Evolutionary conservation across 768 basidiomycete species (phyloP).

Genomic region (Tricholoma sp.): DNA sequence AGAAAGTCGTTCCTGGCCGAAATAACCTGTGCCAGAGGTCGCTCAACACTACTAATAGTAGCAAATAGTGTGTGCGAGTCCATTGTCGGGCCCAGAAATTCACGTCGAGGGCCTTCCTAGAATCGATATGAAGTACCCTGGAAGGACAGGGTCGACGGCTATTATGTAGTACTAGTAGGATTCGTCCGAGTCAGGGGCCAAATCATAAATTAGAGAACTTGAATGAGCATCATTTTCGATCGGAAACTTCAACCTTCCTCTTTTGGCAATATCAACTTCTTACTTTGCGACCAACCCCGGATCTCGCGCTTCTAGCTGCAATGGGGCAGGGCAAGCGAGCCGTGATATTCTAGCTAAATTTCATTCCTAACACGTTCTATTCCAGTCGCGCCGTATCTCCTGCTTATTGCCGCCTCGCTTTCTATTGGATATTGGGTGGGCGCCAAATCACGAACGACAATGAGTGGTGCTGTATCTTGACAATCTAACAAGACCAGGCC

Average conservation of each 20-base stretch:
- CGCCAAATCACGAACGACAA: constrained; percentile 13
- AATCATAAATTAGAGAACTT: not conserved
- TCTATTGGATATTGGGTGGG: constrained; percentile 40
- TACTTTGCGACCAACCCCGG: not conserved
- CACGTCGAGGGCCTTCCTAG: too few species aligned
- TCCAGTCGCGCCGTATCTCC: constrained; percentile 22
- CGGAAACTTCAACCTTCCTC: constrained; percentile 2
- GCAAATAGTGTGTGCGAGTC: too few species aligned
- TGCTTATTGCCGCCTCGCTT: constrained; percentile 29
- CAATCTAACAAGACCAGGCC: not conserved
- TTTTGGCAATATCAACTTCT: not conserved
- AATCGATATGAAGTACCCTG: not conserved
- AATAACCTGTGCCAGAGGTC: too few species aligned
- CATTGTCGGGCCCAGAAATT: too few species aligned
- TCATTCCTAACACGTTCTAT: not conserved
- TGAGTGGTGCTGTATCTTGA: not conserved
- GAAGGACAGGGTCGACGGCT: not conserved
- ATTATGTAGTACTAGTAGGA: not conserved
- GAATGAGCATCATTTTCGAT: not conserved
- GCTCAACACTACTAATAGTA: too few species aligned
- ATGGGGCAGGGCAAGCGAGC: constrained; percentile 9
- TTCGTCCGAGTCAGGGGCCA: too few species aligned
- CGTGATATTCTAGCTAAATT: not conserved
- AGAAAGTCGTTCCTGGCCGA: not conserved
- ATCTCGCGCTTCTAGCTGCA: not conserved